A percentile compares a stretch with the other conserved stretches of the same genome.
Evolutionary conservation across 805 yeast genomes (phyloP).

Genomic region (Suhomyces sp.): DNA sequence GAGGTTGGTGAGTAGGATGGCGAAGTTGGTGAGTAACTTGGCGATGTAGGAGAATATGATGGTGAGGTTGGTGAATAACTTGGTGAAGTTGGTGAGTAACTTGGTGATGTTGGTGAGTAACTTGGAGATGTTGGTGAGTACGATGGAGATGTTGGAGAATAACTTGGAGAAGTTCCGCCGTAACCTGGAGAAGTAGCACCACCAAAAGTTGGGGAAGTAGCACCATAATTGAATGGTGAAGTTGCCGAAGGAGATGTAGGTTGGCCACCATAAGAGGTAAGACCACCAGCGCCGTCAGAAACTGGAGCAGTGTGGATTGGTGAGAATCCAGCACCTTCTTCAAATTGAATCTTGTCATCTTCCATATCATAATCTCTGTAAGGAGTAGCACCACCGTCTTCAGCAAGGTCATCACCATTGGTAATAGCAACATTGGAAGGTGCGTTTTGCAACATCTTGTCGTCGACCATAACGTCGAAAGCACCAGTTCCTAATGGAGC

Average conservation of each 20-base stretch:
- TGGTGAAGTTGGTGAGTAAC: conserved; percentile 55
- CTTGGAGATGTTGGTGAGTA: conserved; percentile 56
- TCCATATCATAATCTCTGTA: conserved; percentile 66
- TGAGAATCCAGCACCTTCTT: conserved; percentile 83
- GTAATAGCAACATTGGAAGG: conserved; percentile 49
- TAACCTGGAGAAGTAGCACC: conserved; percentile 64
- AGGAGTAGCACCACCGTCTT: conserved; percentile 85
- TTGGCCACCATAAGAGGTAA: conserved; percentile 83
- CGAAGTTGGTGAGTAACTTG: conserved; percentile 62
- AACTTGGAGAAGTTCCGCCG: conserved; percentile 69
- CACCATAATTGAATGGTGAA: conserved; percentile 55
- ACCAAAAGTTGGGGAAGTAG: conserved; percentile 50
- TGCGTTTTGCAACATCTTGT: conserved; percentile 68
- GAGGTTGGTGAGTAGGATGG: conserved; percentile 78
- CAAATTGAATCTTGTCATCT: conserved; percentile 59
- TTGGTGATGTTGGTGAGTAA: conserved; percentile 49
- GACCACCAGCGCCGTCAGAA: conserved; percentile 76
- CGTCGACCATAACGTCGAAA: conserved; percentile 93
- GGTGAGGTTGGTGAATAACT: conserved; percentile 73
- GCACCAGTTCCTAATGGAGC: conserved; percentile 99
- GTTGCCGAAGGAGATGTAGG: conserved; percentile 49
- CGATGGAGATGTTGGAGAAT: conserved; percentile 56
- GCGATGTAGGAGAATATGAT: conserved; percentile 55
- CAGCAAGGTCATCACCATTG: conserved; percentile 31
- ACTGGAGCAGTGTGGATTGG: conserved; percentile 87